Evolutionary conservation across 2,329 filamentous ascomycete species (phyloP), one percentile per base, ranked within the genome.

Genomic region (Seiridium cupressi): DNA sequence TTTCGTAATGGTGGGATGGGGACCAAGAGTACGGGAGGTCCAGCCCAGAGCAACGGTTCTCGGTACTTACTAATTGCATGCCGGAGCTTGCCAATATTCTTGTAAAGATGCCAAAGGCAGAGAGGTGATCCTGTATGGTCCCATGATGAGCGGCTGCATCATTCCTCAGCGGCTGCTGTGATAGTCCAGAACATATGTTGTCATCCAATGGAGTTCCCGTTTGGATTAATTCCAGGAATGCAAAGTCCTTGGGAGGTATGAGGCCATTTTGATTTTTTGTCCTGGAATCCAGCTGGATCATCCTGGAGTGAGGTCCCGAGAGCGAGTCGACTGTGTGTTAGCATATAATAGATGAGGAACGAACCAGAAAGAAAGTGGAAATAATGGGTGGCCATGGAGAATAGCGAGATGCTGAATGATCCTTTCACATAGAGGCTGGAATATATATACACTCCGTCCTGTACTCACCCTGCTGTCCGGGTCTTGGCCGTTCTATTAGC

Each of bases 401-500:
- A 53, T 65, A 18, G 32, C 59, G 65, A 64, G 65, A 63, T 59
- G 64, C 70, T 65, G 54, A 65, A 66, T 40, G 67, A 66, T 77
- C 77, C 70, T 73, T 58, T 75, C 72, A 73, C 18, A 26, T 68
- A 67, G 72, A 73, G 70, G 68, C 75, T 79, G 75, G 76, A 73
- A 76, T 80, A 82, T 81, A 78, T 82, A 82, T 80, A 83, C 77
- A 77, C 76, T 77, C 73, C 72, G 63, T 70, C 68, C 72, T 73
- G 69, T 68, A 77, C 80, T 82, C 75, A 82, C 80, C 80, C 79
- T 76, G 79, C 80, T 83, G 80, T 80, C 81, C 78, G 72, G 78
- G 77, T 72, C 69, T 71, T 69, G 70, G 72, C 73, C 73, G 68
- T 68, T 71, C 66, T 71, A 70, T 71, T 69, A 71, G 71, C 69